A percentile compares a stretch with the other conserved stretches of the same genome.
Conservation (phyloP, 2,329 filamentous ascomycete species). For the Cucurbitaria berberidis region DNA sequence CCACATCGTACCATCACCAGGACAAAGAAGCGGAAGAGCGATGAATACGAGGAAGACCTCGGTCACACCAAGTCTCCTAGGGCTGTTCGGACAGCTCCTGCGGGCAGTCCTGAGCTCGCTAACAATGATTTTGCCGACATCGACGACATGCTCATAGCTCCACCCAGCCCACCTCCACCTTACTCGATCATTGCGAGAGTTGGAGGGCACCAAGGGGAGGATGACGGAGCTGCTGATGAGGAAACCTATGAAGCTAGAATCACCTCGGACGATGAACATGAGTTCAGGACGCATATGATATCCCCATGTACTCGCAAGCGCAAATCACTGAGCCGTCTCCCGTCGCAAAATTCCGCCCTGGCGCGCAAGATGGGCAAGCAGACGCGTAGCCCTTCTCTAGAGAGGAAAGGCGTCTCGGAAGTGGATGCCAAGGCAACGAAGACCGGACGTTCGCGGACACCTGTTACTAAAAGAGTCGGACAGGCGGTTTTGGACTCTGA, state of each 20-base stretch:
- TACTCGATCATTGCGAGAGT: constrained; percentile 52
- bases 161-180: constrained; percentile 46
- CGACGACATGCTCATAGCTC: constrained; percentile 40
- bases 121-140: constrained; percentile 47
- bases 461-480: constrained; percentile 22
- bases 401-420: constrained; percentile 1
- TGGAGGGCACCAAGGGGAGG: constrained; percentile 2
- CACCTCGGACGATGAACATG: constrained; percentile 23
- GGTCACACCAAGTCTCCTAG: constrained; percentile 23
- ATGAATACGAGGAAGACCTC: constrained; percentile 48
- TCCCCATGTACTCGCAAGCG: constrained; percentile 32
- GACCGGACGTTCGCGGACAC: constrained; percentile 10
- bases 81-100: constrained; percentile 14
- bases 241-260: constrained; percentile 14
- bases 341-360: constrained; percentile 33
- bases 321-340: constrained; percentile 38
- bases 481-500: constrained; percentile 40
- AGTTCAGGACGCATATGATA: constrained; percentile 9
- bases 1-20: constrained; percentile 19
- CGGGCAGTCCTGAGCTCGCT: constrained; percentile 20
- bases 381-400: constrained; percentile 27
- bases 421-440: neutral
- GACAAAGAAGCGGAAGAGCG: constrained; percentile 55
- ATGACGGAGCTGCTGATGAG: constrained; percentile 2
- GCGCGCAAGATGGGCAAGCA: constrained; percentile 40